Base-by-base conservation (phyloP, 352 stramenopile genomes). In the Globisporangium nodosum region DNA sequence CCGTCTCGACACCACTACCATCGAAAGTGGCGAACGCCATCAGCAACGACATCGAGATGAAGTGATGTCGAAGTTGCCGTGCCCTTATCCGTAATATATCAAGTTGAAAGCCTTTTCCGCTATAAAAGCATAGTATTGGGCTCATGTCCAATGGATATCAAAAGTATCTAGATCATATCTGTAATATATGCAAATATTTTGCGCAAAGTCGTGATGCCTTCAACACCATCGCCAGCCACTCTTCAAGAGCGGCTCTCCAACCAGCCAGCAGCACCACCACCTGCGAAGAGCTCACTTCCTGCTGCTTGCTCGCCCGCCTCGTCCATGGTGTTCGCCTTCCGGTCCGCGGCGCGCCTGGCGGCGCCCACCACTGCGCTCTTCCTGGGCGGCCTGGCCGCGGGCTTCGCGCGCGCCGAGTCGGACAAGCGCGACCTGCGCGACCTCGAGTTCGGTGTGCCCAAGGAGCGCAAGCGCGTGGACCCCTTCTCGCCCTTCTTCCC, bases 401-500 rank as follows among this genome's bases (percentile, higher is more conserved):
- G 76, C 24, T 61, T 74, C 12, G 70, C 78, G 37, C 69, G 58
- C 45, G 64, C 70, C 43, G 70, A 88, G 65, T 68, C 63, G 40
- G 79, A 89, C 54, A 88, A 88, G 68, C 78, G 76, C 66, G 78
- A 92, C 67, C 69, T 94, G 56, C 80, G 85, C 49, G 85, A 94
- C 67, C 74, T 88, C 15, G 85, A 94, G 69, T 94, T 94, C 50
- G 85, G 85, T 49, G 79, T 94, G 54, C 85, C 85, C 2, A 76
- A 88, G 55, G 81, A 94, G 63, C 85, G 85, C 73, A 94, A 94
- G 69, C 85, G 85, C 68, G 85, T 94, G 58, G 85, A 94, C 52
- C 85, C 85, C 50, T 90, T 92, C 71, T 94, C 85, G 56, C 85
- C 85, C 8, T 94, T 94, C 66, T 94, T 94, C 60, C 85, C 85